Evolutionary conservation across 2,329 filamentous ascomycete species (phyloP), one percentile per base, ranked within the genome.

Genomic region (Tricladium varicosporioides): DNA sequence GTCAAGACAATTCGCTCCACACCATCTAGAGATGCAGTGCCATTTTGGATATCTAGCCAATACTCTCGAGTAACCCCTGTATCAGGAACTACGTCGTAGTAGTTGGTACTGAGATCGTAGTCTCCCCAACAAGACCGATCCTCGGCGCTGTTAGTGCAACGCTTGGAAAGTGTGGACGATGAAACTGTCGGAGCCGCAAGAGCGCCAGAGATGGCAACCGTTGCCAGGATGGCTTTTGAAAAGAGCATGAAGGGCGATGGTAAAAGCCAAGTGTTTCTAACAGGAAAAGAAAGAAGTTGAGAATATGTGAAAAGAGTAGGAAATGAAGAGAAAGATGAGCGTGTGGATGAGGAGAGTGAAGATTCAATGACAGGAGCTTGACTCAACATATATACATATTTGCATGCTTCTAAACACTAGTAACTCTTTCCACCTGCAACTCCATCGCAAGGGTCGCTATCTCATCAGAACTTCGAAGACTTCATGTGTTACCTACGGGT

Each of bases 1-100:
- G 65, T 33, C 10, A 71, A 45, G 11, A 61, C 60, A 15, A 62
- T 40, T 56, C 61, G 60, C 19, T 58, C 32, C 27, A 65, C 59
- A 3, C 69, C 69, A 61, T 50, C 69, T 5, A 67, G 69, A 50
- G 63, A 48, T 8, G 58, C 58, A 15, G 60, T 60, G 14, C 32
- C 50, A 47, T 60, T 57, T 2, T 44, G 44, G 15, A 62, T 46
- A 13, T 56, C 53, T 47, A 60, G 33, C 43, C 51, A 49, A 18
- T 66, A 66, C 16, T 48, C 46, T 13, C 46, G 46, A n/a, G 46
- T 48, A 31, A 48, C 46, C 5, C 46, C 46, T 5, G 46, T 48
- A 48, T 48, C 46, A 48, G 46, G 46, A 13, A 31, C 46, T 8
- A n/a, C 22, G 10, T 48, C 36, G 14, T 48, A 48, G n/a, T 48